Base-by-base conservation (phyloP, 371 early-diverging fungal genomes). In the Apophysomyces trapeziformis region DNA sequence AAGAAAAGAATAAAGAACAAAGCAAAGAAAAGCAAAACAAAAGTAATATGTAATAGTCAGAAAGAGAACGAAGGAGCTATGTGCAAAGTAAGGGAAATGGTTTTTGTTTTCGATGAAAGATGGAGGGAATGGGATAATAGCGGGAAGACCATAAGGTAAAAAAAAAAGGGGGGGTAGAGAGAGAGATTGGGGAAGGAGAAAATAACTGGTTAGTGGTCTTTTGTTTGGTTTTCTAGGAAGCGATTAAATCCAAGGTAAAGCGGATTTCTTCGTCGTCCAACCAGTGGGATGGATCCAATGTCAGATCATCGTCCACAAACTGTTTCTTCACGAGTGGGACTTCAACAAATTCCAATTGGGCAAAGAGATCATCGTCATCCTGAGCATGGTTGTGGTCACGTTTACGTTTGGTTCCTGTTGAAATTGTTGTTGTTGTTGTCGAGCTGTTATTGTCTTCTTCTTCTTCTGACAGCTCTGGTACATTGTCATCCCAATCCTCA, bases 331-430 rank as follows among this genome's bases (percentile, higher is more conserved):
- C 43, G 14, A 63, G 7, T 7, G 73, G 57, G 2, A 73, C 76
- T 62, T 76, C 73, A 50, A 76, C 63, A 58, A 76, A 70, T 38
- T 76, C 76, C 38, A 73, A 59, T 14, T 72, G 61, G 38, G 65
- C 70, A 59, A 76, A 70, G 1, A 70, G 38, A 64, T 76, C 66
- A 16, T 66, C 56, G 11, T 72, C 72, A 32, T 70, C 50, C 9
- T 61, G 61, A 46, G 65, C 61, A 5, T 66, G 65, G 35, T 66
- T 68, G 12, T 61, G 61, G 41, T 68, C 61, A 5, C 68, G 65
- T 41, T 66, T 68, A 16, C 61, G 54, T 21, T 72, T 68, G 14
- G 54, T 50, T 50, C 21, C 54, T 50, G 54, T 50, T 21, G 32
- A 2, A 3, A 3, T 26, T 26, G 32, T 2, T 26, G 3, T 26